Base-by-base conservation (phyloP, 2,329 filamentous ascomycete species). In the Knoxdaviesia capensis region DNA sequence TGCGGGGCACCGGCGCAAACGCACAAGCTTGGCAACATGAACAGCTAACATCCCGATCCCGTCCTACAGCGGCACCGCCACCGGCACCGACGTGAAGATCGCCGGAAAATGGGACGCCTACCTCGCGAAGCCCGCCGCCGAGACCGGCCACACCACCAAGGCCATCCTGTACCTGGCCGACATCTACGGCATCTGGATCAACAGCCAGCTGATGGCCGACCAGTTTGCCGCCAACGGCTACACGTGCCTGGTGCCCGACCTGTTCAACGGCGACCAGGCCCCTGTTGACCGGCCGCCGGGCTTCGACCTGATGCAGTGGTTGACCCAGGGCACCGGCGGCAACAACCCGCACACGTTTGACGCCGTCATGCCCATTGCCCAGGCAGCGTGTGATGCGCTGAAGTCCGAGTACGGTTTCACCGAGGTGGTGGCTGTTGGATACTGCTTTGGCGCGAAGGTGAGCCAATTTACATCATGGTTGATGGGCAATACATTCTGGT, bases 391-490 rank as follows among this genome's bases (percentile, higher is more conserved):
- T 52, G 69, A 72, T 54, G 65, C 71, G 43, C 54, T 85, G 42
- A 68, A 68, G 45, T 62, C 65, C 41, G 63, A 72, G 41, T 60
- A 65, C 43, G 68, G 69, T 1, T 56, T 69, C 38, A 72, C 69
- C 54, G 71, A 68, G 48, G 59, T 86, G 34, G 80, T 71, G 2
- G 69, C 65, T 9, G 70, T 76, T 1, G 80, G 80, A 0, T 85
- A 85, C 59, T 86, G 81, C 59, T 82, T 85, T 49, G 80, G 81
- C 34, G 80, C 68, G 43, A 82, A 81, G 65, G 71, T 74, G 48
- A 20, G 38, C 11, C 10, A 33, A 39, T 31, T 40, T 7, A 38
- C 34, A 39, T 37, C 20, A 20, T 20, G 20, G 2, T 2, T 20
- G 20, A 20, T 20, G 20, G 20, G 2, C 20, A 3, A 20, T 20